phyloP scores from a whole-genome alignment of 495 filamentous ascomycete species.

The Talaromyces thailandensis region DNA sequence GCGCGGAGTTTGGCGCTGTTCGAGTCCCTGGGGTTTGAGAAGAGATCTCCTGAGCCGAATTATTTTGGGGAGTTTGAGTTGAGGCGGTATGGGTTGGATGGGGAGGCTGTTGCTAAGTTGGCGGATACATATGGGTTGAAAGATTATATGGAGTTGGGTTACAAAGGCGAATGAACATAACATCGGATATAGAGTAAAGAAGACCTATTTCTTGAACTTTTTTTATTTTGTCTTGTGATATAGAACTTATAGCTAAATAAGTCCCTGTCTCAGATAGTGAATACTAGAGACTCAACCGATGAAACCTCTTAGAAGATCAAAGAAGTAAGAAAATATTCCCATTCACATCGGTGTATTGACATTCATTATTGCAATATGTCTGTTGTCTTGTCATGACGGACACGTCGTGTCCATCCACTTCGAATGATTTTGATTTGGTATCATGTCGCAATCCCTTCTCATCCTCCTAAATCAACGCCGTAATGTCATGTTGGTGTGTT shows the following conservation, averaged over 20 bases:
- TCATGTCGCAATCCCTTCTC: neutral
- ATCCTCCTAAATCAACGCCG: neutral
- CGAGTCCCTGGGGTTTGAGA: slow-evolving; percentile 47
- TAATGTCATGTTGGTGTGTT: neutral
- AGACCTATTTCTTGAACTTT: neutral
- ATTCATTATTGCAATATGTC: neutral
- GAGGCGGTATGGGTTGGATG: slow-evolving; percentile 25
- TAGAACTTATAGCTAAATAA: neutral
- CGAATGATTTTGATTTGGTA: neutral
- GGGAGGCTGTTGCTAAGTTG: slow-evolving; percentile 11
- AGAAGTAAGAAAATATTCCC: neutral
- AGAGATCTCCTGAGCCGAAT: slow-evolving; percentile 37
- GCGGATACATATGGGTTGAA: slow-evolving; percentile 19
- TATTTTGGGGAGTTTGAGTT: slow-evolving; percentile 64
- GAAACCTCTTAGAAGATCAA: neutral
- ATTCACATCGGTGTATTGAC: neutral
- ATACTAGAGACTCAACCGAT: neutral
- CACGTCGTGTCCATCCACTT: neutral
- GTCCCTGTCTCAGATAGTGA: neutral
- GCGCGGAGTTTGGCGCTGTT: slow-evolving; percentile 48
- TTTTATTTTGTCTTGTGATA: neutral
- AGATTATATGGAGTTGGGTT: slow-evolving; percentile 31
- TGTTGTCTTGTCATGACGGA: neutral
- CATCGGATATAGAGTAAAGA: neutral
- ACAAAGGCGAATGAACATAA: slow-evolving; percentile 19